Evolutionary conservation across 2,329 filamentous ascomycete genomes (phyloP).

Genomic region (Talaromyces amestolkiae): DNA sequence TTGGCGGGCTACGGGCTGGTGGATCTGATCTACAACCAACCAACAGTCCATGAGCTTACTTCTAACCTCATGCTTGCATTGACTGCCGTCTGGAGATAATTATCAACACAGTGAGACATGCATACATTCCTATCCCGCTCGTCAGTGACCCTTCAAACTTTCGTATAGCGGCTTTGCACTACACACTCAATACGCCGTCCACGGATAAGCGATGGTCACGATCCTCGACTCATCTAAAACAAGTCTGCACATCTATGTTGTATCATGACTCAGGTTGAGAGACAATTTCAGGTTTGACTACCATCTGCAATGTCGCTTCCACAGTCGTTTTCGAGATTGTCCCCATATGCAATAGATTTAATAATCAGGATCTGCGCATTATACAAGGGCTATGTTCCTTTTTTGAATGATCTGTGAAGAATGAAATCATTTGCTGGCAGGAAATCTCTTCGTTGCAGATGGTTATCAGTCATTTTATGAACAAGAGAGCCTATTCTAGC

Average conservation of each 20-base stretch:
- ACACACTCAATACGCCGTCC: not conserved
- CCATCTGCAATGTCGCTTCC: not conserved
- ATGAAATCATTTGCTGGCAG: not conserved
- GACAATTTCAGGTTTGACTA: not conserved
- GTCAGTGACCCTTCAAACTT: not conserved
- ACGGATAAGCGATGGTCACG: not conserved
- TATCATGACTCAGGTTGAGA: not conserved
- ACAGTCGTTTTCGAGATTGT: not conserved
- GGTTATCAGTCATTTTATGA: not conserved
- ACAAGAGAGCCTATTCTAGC: not conserved
- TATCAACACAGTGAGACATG: not conserved
- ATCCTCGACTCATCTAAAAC: not conserved
- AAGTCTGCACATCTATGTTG: not conserved
- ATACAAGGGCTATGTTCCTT: not conserved
- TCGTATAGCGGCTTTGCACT: not conserved
- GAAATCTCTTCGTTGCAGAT: not conserved
- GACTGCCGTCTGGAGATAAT: too few relatives aligned
- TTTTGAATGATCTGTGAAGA: not conserved
- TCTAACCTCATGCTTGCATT: not conserved
- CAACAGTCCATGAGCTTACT: not conserved
- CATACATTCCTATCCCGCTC: not conserved
- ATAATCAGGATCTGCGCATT: not conserved
- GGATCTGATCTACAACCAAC: not conserved
- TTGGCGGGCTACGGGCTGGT: not conserved
- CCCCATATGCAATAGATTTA: not conserved